A percentile compares a stretch with the other conserved stretches of the same genome.
Evolutionary conservation across 257 asterid species (phyloP).

Genomic region (Forsythia suspensa): DNA sequence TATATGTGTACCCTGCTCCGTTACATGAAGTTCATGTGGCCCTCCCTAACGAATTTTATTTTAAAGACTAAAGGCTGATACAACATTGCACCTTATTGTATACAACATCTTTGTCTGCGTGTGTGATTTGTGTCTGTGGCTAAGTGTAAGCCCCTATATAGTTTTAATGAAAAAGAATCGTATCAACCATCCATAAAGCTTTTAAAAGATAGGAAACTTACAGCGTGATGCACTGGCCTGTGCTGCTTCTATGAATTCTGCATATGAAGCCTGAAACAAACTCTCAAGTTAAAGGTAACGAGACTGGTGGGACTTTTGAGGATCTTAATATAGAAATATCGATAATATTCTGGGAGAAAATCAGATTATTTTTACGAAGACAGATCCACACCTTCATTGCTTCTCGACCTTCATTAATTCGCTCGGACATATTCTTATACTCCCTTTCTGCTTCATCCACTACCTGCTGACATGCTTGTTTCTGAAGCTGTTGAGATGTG

Average conservation of each 20-base stretch:
- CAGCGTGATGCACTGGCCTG: slow-evolving; percentile 75
- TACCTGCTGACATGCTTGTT: slow-evolving; percentile 72
- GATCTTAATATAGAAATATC: background rate
- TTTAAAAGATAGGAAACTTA: slow-evolving; percentile 39
- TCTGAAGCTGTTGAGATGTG: slow-evolving; percentile 57
- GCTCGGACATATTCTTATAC: slow-evolving; percentile 58
- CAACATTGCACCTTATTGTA: background rate
- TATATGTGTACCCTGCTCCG: background rate
- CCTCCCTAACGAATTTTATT: background rate
- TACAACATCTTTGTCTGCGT: background rate
- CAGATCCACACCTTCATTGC: slow-evolving; percentile 69
- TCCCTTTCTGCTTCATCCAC: slow-evolving; percentile 83
- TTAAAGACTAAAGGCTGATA: background rate
- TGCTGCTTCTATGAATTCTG: slow-evolving; percentile 63
- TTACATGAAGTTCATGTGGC: background rate
- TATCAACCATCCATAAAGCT: background rate
- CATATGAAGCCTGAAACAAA: slow-evolving; percentile 69
- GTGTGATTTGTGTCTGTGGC: no score
- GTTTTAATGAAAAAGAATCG: background rate
- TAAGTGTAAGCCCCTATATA: no score
- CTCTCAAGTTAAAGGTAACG: slow-evolving; percentile 25
- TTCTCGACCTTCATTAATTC: slow-evolving; percentile 70
- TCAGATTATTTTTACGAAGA: background rate
- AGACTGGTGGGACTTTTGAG: background rate
- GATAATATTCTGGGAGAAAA: background rate